phyloP scores from a whole-genome alignment of 1,284 basidiomycete species.

The Leccinum olivaceoglutinosum region DNA sequence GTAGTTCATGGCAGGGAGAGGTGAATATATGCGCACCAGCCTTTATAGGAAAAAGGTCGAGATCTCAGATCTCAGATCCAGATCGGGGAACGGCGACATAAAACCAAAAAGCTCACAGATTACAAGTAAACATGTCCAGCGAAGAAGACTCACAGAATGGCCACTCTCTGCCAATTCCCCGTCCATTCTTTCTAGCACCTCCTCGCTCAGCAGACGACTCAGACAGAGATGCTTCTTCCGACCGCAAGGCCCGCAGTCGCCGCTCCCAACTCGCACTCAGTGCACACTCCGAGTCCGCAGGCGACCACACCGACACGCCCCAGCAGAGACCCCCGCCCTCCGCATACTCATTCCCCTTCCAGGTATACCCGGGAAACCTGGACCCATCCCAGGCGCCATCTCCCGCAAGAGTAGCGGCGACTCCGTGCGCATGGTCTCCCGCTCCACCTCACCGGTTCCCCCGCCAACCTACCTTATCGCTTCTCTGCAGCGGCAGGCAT shows the following conservation, averaged over 20 bases:
- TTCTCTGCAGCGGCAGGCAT: conserved; percentile 24
- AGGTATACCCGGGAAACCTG: conserved; percentile 56
- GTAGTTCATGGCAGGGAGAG: conserved; percentile 29
- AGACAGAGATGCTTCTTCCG: conserved; percentile 18
- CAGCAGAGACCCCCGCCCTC: conserved; percentile 38
- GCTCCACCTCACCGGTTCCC: conserved; percentile 11
- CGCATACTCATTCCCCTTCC: conserved; percentile 49
- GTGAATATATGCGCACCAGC: background rate
- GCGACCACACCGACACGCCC: conserved; percentile 2
- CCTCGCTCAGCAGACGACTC: conserved; percentile 22
- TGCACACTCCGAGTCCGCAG: conserved; percentile 5
- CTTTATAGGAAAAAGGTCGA: background rate
- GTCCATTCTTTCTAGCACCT: conserved; percentile 24
- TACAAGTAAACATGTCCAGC: conserved; percentile 16
- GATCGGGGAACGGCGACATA: conserved; percentile 14
- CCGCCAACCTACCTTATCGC: conserved; percentile 37
- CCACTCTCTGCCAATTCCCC: conserved; percentile 13
- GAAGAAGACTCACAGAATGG: conserved; percentile 26
- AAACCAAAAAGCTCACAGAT: background rate
- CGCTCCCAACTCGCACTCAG: conserved; percentile 27
- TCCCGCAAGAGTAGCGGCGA: conserved; percentile 32
- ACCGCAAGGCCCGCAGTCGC: conserved; percentile 23
- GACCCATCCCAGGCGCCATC: conserved; percentile 42
- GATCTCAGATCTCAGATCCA: conserved; percentile 16
- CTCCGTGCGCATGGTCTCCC: conserved; percentile 28